Percentiles rank a stretch among this genome's conserved stretches.
phyloP scores from a whole-genome alignment of 2,329 filamentous ascomycete genomes.

The Cryphonectria nitschkei region DNA sequence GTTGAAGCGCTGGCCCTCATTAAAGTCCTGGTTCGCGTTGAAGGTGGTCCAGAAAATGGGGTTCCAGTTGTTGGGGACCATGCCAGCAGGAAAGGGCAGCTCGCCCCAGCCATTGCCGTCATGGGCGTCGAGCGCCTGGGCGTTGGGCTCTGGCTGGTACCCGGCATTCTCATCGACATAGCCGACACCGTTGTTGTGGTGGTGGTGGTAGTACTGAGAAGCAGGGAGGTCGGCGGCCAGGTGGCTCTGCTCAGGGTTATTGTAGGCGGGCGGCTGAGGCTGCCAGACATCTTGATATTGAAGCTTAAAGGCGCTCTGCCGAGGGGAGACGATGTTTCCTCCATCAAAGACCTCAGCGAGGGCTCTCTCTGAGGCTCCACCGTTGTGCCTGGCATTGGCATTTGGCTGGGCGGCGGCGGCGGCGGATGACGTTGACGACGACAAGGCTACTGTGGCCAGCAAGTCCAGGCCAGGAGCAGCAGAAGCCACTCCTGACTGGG shows the following conservation, averaged over 20 bases:
- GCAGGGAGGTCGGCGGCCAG: not conserved
- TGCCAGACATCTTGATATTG: not conserved
- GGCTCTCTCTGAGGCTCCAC: not conserved
- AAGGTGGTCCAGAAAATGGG: not conserved
- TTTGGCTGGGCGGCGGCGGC: not conserved
- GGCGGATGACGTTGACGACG: not conserved
- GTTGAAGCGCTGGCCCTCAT: not conserved
- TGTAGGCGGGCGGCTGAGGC: not conserved
- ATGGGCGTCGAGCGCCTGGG: too few species aligned
- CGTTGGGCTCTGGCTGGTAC: too few species aligned
- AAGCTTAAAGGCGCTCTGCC: not conserved
- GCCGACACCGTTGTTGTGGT: not conserved
- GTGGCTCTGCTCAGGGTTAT: not conserved
- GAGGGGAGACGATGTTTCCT: not conserved
- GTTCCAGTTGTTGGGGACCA: not conserved
- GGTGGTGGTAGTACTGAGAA: not conserved
- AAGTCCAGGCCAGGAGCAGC: not conserved
- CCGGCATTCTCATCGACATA: not conserved
- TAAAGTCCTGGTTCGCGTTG: not conserved
- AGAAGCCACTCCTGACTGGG: not conserved
- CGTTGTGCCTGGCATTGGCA: not conserved
- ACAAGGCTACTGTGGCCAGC: not conserved
- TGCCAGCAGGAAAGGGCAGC: not conserved
- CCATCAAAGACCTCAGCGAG: not conserved
- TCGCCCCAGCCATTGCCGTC: not conserved